phyloP scores from a whole-genome alignment of 306 rosid genomes.

The Rosa persica region DNA sequence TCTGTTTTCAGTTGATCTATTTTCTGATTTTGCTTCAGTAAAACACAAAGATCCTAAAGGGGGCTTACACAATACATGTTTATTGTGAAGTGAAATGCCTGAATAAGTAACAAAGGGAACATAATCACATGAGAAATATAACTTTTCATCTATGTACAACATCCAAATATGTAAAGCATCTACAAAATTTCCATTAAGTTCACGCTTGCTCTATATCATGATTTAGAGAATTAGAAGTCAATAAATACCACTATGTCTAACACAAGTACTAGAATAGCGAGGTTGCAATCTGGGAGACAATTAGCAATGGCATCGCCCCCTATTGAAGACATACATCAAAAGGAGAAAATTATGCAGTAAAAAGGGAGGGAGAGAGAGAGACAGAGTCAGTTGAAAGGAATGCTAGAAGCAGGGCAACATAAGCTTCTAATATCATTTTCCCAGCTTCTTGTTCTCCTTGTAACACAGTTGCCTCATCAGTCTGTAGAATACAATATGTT shows the following conservation, averaged over 20 bases:
- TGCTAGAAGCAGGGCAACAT: conserved; percentile 55
- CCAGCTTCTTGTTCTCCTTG: conserved; percentile 96
- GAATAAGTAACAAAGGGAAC: conserved; percentile 19
- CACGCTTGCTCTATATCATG: background rate
- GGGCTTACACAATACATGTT: too few relatives aligned
- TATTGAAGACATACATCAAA: conserved; percentile 34
- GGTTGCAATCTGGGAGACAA: conserved; percentile 60
- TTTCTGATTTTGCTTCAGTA: conserved; percentile 44
- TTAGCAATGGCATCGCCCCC: conserved; percentile 38
- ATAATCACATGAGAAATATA: background rate
- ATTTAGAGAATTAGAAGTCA: conserved; percentile 11
- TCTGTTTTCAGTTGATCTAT: too few relatives aligned
- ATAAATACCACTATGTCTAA: conserved; percentile 90
- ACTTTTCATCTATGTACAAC: background rate
- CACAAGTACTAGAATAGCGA: conserved; percentile 81
- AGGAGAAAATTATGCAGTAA: background rate
- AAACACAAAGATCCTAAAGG: too few relatives aligned
- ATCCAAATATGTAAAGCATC: background rate
- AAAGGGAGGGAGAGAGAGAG: background rate
- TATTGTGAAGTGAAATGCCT: conserved; percentile 92
- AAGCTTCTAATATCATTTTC: conserved; percentile 64
- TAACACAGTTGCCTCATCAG: conserved; percentile 72
- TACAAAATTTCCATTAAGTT: background rate
- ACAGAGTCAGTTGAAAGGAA: conserved; percentile 53
- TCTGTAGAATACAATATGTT: conserved; percentile 49